Percentiles rank a stretch among this genome's conserved stretches.
Evolutionary conservation across 495 filamentous ascomycete species (phyloP).

Genomic region (Aspergillus homomorphus): DNA sequence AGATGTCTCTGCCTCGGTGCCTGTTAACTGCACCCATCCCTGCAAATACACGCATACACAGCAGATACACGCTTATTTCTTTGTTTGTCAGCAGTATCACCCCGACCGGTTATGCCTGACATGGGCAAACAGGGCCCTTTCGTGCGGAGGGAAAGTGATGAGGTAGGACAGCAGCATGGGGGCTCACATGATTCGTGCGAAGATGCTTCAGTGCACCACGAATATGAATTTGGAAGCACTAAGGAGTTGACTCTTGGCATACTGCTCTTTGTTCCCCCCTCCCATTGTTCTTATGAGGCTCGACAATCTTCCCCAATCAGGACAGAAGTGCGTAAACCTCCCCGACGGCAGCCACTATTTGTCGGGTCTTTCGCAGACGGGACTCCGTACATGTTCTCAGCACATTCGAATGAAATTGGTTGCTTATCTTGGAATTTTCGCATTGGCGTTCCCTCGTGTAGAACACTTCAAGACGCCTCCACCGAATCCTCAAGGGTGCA

Average conservation of each 20-base stretch:
- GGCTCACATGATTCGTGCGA: background rate
- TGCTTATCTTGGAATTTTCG: too few relatives aligned
- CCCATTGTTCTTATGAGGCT: background rate
- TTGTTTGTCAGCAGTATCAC: too few relatives aligned
- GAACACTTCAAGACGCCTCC: too few relatives aligned
- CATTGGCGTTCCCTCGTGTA: too few relatives aligned
- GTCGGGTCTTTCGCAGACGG: background rate
- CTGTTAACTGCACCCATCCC: too few relatives aligned
- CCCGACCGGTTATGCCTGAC: too few relatives aligned
- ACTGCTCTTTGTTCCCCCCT: background rate
- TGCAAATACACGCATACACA: background rate
- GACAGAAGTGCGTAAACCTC: background rate
- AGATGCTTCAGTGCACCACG: background rate
- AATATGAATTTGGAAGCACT: background rate
- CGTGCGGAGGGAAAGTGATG: background rate
- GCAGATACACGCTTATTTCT: too few relatives aligned
- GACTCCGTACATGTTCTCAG: background rate
- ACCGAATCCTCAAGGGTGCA: too few relatives aligned
- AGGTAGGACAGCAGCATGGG: background rate
- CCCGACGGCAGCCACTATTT: background rate
- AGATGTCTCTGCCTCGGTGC: too few relatives aligned
- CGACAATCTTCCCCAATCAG: constrained; percentile 2
- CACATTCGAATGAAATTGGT: background rate
- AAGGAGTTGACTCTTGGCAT: background rate
- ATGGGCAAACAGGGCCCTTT: background rate